These are phyloP conservation scores for Entomophthora muscae DNA, from an alignment of 371 early-diverging fungal genomes.

Conservation along the genomic window DNA sequence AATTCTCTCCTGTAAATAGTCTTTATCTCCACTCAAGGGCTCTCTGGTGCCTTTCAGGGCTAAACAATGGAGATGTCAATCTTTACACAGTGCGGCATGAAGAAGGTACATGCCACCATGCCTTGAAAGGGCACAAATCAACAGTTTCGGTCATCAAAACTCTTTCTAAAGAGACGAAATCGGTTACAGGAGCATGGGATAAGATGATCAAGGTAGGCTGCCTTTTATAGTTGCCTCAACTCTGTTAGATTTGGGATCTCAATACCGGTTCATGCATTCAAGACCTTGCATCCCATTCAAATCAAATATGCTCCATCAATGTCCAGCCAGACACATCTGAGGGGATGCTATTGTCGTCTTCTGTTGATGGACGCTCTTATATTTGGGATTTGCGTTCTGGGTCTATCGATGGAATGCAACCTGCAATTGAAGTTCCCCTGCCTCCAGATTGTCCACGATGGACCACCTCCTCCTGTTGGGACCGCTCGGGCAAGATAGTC, in stretches of 20 bases:
- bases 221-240: no score
- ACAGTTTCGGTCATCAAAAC: constrained; percentile 71
- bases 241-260: constrained; percentile 70
- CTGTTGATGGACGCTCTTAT: constrained; percentile 64
- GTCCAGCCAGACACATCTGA: constrained; percentile 39
- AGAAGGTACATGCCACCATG: constrained; percentile 68
- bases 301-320: constrained; percentile 59
- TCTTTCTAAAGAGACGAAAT: constrained; percentile 49
- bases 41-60: constrained; percentile 61
- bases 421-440: constrained; percentile 30
- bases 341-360: constrained; percentile 49
- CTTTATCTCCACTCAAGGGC: constrained; percentile 85
- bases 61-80: constrained; percentile 69
- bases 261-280: constrained; percentile 57
- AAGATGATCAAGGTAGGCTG: constrained; percentile 43
- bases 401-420: not conserved
- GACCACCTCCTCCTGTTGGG: constrained; percentile 79
- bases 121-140: constrained; percentile 55
- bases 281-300: constrained; percentile 44
- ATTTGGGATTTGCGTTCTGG: constrained; percentile 57
- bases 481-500: constrained; percentile 50
- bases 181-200: constrained; percentile 92
- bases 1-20: constrained; percentile 77
- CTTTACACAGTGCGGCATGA: constrained; percentile 82
- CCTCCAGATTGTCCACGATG: constrained; percentile 74